Base-by-base conservation (phyloP, 1,284 basidiomycete species). In the Pterulicium gracile region DNA sequence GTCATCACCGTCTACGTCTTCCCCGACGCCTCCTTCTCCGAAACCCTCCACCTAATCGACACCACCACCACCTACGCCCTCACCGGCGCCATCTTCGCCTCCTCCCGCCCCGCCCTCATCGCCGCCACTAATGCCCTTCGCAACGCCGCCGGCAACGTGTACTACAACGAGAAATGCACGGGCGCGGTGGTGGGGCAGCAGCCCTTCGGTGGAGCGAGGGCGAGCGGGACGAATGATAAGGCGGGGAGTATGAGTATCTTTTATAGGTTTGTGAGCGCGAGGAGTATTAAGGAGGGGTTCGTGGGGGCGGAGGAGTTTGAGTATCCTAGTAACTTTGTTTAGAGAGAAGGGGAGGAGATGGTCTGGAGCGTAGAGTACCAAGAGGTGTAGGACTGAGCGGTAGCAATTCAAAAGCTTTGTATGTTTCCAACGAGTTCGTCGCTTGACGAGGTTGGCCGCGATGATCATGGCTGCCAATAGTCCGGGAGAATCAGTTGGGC, bases 281-380 rank as follows among this genome's bases (percentile, higher is more conserved):
- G 95, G 57, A 91, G 87, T 54, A 94, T 98, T 74, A 98, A 98
- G 75, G 95, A 98, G 72, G 90, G 86, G 62, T 95, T 95, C 58
- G 74, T 93, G 40, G 76, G 76, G 12, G 66, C 92, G 54, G 79
- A 85, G 53, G 79, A 83, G 45, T 85, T 82, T 65, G 57, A 64
- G 19, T 97, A 97, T 66, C 90, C 91, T 35, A 90, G 86, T 43
- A 96, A 97, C 69, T 58, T 89, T 52, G 67, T 77, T 41, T 90
- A 69, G 68, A 47, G 12, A 23, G 17, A 27, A 27, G 19, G 12
- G 18, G 43, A 24, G 43, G 12, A 18, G 14, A 41, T 12, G 10
- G 39, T 12, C 10, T 41, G 39, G 14, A 41, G 19, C 17, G 19
- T 10, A 12, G 39, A 12, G 19, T 13, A 41, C 14, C 14, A 14